A percentile compares a stretch with the other conserved stretches of the same genome.
Evolutionary conservation across 2,329 filamentous ascomycete species (phyloP).

Genomic region (Teratosphaeria gauchensis): DNA sequence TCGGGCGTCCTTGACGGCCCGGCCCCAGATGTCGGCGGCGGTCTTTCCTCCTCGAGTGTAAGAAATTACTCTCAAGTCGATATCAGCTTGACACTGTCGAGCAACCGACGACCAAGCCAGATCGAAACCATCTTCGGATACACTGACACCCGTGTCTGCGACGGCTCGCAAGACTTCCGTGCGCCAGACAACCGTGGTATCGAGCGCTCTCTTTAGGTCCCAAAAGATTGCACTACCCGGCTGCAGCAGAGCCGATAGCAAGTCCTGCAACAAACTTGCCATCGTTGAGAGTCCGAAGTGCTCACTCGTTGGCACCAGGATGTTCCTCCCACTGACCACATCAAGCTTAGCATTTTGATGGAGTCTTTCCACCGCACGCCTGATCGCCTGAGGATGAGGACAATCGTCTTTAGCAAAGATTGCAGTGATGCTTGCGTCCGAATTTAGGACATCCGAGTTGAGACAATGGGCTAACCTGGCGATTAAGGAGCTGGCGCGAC

Average conservation of each 20-base stretch:
- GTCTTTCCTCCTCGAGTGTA: conserved; percentile 4
- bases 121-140: conserved; percentile 4
- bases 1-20: neutral
- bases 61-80: conserved; percentile 11
- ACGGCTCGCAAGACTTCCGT: conserved; percentile 8
- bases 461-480: conserved; percentile 3
- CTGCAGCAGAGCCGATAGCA: conserved; percentile 5
- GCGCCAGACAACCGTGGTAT: conserved; percentile 7
- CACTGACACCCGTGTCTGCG: conserved; percentile 1
- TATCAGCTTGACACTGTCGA: neutral
- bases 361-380: conserved; percentile 10
- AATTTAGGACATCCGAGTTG: neutral
- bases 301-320: conserved; percentile 4
- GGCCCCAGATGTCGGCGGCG: neutral
- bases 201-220: conserved; percentile 3
- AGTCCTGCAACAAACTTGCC: conserved; percentile 8
- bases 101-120: conserved; percentile 8
- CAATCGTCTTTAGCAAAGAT: conserved; percentile 7
- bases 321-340: conserved; percentile 10
- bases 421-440: conserved; percentile 5
- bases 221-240: conserved; percentile 11
- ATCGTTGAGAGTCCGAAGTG: conserved; percentile 1
- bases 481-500: neutral
- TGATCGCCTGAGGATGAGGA: conserved; percentile 11
- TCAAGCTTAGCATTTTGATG: conserved; percentile 10